Evolutionary conservation across 805 yeast genomes (phyloP).

Genomic region (Barnettozyma siamensis): DNA sequence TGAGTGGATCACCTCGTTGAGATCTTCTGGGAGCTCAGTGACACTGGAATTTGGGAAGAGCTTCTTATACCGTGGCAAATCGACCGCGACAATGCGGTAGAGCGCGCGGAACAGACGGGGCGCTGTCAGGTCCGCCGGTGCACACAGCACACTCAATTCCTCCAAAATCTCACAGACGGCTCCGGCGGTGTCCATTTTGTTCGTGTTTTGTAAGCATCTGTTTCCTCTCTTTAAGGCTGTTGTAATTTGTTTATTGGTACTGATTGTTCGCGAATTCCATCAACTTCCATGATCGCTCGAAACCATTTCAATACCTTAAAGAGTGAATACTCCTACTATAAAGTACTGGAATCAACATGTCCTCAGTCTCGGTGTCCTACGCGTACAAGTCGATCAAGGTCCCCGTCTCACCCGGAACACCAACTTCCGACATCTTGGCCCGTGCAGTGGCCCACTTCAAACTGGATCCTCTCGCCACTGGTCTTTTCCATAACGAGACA

Average conservation of each 20-base stretch:
- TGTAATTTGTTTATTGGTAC: no score
- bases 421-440: conserved; percentile 32
- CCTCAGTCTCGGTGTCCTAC: conserved; percentile 31
- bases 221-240: no score
- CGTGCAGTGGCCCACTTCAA: conserved; percentile 34
- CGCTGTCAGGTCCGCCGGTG: conserved; percentile 30
- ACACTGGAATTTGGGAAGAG: conserved; percentile 4
- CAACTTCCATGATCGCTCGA: not conserved
- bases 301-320: not conserved
- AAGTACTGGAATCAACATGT: conserved; percentile 23
- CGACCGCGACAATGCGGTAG: not conserved
- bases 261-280: not conserved
- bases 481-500: conserved; percentile 28
- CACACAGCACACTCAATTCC: conserved; percentile 19
- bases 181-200: not conserved
- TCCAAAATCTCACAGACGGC: not conserved
- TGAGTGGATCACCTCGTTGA: not conserved
- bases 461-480: conserved; percentile 23
- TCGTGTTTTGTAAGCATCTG: no score
- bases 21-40: not conserved
- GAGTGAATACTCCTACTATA: not conserved
- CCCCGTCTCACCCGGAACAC: conserved; percentile 31
- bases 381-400: conserved; percentile 29
- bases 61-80: not conserved
- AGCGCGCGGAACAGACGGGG: conserved; percentile 26